A percentile compares a stretch with the other conserved stretches of the same genome.
Evolutionary conservation across 306 rosid species (phyloP).

Genomic region (Cicer arietinum): DNA sequence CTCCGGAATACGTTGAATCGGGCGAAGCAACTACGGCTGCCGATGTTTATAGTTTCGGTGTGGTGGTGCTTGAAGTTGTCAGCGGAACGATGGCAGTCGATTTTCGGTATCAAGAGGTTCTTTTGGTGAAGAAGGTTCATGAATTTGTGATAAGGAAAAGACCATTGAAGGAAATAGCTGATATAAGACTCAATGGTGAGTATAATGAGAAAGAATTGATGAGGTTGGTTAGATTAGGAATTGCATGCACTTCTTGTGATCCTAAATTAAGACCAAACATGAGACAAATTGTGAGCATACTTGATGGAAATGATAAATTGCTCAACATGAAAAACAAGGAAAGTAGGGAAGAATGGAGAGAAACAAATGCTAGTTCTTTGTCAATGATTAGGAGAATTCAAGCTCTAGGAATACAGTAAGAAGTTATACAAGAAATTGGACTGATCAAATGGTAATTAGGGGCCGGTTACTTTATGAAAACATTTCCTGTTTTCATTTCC

Average conservation of each 20-base stretch:
- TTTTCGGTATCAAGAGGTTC: conserved; percentile 83
- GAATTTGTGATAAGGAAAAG: conserved; percentile 63
- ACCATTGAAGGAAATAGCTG: conserved; percentile 74
- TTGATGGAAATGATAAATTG: conserved; percentile 75
- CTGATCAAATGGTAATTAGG: not conserved
- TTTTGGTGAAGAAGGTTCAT: conserved; percentile 76
- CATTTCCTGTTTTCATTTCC: too few species aligned
- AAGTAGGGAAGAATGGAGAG: conserved; percentile 75
- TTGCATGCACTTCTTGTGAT: conserved; percentile 69
- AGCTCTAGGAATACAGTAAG: conserved; percentile 91
- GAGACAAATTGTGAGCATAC: conserved; percentile 76
- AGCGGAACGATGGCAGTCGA: conserved; percentile 90
- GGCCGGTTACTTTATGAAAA: too few species aligned
- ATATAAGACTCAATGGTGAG: conserved; percentile 66
- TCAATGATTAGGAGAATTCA: conserved; percentile 77
- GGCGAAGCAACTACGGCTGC: conserved; percentile 78
- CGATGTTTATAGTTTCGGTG: conserved; percentile 91
- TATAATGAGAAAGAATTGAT: conserved; percentile 65
- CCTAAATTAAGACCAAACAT: conserved; percentile 76
- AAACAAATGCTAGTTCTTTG: conserved; percentile 63
- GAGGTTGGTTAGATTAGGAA: conserved; percentile 71
- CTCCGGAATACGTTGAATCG: conserved; percentile 79
- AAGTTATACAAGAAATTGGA: not conserved
- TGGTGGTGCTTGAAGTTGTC: conserved; percentile 81
- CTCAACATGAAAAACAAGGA: conserved; percentile 55